Percentiles rank a stretch among this genome's conserved stretches.
phyloP scores from a whole-genome alignment of 2,329 filamentous ascomycete species.

The Xenosphaeropsis pyriputrescens region DNA sequence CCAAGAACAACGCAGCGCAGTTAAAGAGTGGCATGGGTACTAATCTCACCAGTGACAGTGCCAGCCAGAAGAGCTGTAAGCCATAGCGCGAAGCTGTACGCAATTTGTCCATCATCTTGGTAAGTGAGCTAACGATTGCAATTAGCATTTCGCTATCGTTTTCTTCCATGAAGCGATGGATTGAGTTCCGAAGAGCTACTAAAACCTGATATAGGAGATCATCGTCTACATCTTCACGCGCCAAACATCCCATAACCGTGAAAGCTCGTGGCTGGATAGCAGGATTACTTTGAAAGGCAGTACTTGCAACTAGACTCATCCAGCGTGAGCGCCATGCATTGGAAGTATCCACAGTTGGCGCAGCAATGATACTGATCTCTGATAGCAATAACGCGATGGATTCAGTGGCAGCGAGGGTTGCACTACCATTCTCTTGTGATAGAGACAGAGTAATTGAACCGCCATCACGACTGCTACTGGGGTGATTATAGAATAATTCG shows the following conservation, averaged over 20 bases:
- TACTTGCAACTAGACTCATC: constrained; percentile 62
- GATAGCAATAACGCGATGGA: constrained; percentile 45
- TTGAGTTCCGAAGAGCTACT: constrained; percentile 49
- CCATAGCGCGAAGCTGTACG: constrained; percentile 53
- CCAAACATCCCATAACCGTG: constrained; percentile 56
- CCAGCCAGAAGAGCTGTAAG: constrained; percentile 56
- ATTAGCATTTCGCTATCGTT: constrained; percentile 53
- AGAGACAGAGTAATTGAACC: constrained; percentile 31
- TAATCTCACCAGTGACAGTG: constrained; percentile 49
- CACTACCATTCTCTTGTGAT: constrained; percentile 31
- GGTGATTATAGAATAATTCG: constrained; percentile 34
- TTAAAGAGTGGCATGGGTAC: constrained; percentile 50
- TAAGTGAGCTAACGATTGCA: constrained; percentile 50
- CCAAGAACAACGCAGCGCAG: constrained; percentile 48
- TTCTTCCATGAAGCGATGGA: constrained; percentile 49
- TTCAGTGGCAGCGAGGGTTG: constrained; percentile 32
- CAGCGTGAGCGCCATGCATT: constrained; percentile 58
- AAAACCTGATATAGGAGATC: constrained; percentile 58
- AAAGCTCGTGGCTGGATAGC: constrained; percentile 57
- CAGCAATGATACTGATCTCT: constrained; percentile 47
- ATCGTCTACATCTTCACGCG: constrained; percentile 58
- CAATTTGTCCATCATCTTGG: constrained; percentile 58
- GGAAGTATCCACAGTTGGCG: constrained; percentile 47
- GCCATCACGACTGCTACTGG: constrained; percentile 30
- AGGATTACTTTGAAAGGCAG: constrained; percentile 59